Conservation (phyloP, 306 rosid genomes). For the Cyamopsis tetragonoloba region DNA sequence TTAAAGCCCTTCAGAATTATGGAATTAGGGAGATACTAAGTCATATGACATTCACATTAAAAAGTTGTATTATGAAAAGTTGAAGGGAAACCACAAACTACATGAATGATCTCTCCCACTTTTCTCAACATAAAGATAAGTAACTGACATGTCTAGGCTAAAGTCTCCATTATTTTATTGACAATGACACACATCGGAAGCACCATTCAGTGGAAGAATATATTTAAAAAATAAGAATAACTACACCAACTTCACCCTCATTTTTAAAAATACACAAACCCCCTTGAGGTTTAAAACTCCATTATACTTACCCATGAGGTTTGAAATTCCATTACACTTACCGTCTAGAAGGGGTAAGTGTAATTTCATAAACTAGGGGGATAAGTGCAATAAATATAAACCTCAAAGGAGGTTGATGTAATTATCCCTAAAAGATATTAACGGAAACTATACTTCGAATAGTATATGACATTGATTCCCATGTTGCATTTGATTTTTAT, state of each 20-base stretch:
- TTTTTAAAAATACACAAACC: too few relatives aligned
- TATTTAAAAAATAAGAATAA: too few relatives aligned
- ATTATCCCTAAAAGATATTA: too few relatives aligned
- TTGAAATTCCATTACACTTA: too few relatives aligned
- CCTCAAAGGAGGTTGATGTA: too few relatives aligned
- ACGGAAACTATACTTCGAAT: background rate
- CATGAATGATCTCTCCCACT: background rate
- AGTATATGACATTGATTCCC: background rate
- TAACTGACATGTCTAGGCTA: background rate
- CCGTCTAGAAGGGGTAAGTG: too few relatives aligned
- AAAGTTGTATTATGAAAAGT: background rate
- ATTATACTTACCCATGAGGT: too few relatives aligned
- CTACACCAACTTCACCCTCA: too few relatives aligned
- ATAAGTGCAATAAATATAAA: too few relatives aligned
- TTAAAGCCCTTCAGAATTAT: conserved; percentile 67
- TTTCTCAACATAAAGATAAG: background rate
- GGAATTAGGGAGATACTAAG: conserved; percentile 6
- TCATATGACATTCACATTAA: background rate
- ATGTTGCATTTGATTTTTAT: background rate
- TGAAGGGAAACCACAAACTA: background rate
- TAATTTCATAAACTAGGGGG: too few relatives aligned
- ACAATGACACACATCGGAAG: background rate
- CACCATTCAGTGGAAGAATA: background rate
- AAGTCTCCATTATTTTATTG: background rate
- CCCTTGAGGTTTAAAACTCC: too few relatives aligned